Evolutionary conservation across 352 stramenopile genomes (phyloP).

Genomic region (Pilasporangium apinafurcum): DNA sequence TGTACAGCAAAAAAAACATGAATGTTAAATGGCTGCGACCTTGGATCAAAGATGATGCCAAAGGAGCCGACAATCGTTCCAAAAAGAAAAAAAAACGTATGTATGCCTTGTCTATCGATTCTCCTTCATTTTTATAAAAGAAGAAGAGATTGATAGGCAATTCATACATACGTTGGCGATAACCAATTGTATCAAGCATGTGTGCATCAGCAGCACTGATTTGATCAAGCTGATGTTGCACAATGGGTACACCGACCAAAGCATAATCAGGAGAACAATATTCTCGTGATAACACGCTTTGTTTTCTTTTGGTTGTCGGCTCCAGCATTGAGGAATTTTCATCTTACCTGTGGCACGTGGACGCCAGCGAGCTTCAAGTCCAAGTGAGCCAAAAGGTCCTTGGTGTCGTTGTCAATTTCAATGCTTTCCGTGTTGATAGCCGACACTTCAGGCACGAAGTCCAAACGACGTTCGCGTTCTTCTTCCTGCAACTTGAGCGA

Average conservation of each 20-base stretch:
- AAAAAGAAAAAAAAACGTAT: not conserved
- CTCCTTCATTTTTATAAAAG: too few relatives aligned
- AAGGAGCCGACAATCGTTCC: constrained; percentile 41
- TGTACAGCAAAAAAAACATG: constrained; percentile 16
- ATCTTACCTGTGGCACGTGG: constrained; percentile 82
- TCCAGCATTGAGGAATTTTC: constrained; percentile 64
- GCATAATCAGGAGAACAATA: constrained; percentile 6
- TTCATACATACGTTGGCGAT: too few relatives aligned
- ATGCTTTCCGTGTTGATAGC: constrained; percentile 92
- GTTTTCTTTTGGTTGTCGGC: constrained; percentile 45
- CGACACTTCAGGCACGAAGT: constrained; percentile 99
- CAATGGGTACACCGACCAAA: constrained; percentile 65
- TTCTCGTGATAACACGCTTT: constrained; percentile 7
- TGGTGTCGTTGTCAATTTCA: constrained; percentile 98
- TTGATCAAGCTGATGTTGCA: constrained; percentile 18
- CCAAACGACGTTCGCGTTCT: constrained; percentile 98
- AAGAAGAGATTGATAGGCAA: too few relatives aligned
- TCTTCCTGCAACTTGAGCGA: constrained; percentile 99
- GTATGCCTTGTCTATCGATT: too few relatives aligned
- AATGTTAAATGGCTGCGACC: constrained; percentile 25
- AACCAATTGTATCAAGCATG: too few relatives aligned
- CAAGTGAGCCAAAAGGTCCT: constrained; percentile 96
- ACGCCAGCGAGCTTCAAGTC: constrained; percentile 91
- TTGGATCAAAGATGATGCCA: constrained; percentile 18
- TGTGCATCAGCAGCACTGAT: too few relatives aligned